Conservation (phyloP, 768 basidiomycete species). For the Tricholoma sp. region DNA sequence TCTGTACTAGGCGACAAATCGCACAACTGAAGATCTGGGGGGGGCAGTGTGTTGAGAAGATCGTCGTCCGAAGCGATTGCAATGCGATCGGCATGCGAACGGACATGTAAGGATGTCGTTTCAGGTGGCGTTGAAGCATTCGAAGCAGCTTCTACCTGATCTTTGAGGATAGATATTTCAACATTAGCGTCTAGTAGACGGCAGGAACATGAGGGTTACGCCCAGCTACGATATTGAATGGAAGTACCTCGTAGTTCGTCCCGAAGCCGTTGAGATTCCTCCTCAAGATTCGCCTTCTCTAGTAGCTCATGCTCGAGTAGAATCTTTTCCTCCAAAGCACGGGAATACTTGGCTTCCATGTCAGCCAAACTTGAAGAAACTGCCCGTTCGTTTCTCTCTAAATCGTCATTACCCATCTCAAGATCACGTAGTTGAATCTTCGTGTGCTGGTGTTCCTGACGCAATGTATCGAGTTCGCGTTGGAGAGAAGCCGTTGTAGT, state of each 20-base stretch:
- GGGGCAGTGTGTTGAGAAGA: constrained; percentile 52
- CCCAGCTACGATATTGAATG: background rate
- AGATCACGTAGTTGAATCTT: constrained; percentile 80
- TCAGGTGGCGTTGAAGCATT: constrained; percentile 21
- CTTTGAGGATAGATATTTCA: constrained; percentile 78
- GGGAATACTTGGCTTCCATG: constrained; percentile 83
- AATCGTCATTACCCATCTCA: constrained; percentile 97
- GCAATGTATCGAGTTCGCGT: constrained; percentile 79
- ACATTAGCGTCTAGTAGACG: constrained; percentile 65
- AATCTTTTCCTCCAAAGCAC: constrained; percentile 94
- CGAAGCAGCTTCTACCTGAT: constrained; percentile 51
- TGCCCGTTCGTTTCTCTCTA: constrained; percentile 91
- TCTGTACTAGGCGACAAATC: constrained; percentile 48
- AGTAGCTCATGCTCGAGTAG: constrained; percentile 92
- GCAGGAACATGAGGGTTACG: constrained; percentile 8
- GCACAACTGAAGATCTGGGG: constrained; percentile 54
- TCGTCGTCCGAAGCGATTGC: constrained; percentile 45
- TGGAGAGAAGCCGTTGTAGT: constrained; percentile 88
- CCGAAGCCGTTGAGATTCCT: constrained; percentile 83
- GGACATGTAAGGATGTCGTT: constrained; percentile 27
- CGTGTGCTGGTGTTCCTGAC: constrained; percentile 65
- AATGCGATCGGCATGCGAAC: constrained; percentile 22
- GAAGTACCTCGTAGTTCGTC: constrained; percentile 86
- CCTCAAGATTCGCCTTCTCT: constrained; percentile 85
- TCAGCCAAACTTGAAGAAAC: constrained; percentile 79